These are phyloP conservation scores for Thuidium tamariscinum DNA, from an alignment of 225 moss, liverwort and hornwort species.

Conservation along the genomic window DNA sequence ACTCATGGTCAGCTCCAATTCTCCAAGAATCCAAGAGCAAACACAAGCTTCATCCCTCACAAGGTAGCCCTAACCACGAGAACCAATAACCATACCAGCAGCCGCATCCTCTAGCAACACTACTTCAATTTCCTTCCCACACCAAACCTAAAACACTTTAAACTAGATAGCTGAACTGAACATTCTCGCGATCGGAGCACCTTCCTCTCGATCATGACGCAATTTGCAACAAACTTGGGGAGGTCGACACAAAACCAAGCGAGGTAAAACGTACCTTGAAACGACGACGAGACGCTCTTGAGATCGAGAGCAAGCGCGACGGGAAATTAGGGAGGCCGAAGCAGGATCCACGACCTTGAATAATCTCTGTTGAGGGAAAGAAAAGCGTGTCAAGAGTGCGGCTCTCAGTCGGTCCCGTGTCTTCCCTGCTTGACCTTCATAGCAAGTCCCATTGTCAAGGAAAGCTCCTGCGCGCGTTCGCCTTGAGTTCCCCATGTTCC, in stretches of 20 bases:
- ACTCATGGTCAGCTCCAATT: not conserved
- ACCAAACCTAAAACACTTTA: not conserved
- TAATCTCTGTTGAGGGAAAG: not conserved
- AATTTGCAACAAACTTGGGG: not conserved
- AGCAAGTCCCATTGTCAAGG: not conserved
- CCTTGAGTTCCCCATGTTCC: not conserved
- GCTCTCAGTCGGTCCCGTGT: not conserved
- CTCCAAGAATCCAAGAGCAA: not conserved
- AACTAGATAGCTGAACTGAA: not conserved
- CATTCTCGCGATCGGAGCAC: not conserved
- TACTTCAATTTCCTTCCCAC: not conserved
- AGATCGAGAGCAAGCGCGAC: not conserved
- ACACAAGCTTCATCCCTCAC: not conserved
- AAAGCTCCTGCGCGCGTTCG: not conserved
- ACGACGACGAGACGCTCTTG: not conserved
- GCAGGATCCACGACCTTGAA: not conserved
- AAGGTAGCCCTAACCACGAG: not conserved
- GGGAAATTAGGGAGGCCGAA: not conserved
- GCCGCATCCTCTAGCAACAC: not conserved
- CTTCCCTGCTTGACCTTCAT: not conserved
- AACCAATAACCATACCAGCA: not conserved
- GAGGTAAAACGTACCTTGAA: slow-evolving; percentile 2
- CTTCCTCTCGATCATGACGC: not conserved
- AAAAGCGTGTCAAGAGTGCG: not conserved
- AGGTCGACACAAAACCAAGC: not conserved